These are phyloP conservation scores for Sugiyamaella chiloensis DNA, from an alignment of 805 yeast genomes.

Conservation along the genomic window DNA sequence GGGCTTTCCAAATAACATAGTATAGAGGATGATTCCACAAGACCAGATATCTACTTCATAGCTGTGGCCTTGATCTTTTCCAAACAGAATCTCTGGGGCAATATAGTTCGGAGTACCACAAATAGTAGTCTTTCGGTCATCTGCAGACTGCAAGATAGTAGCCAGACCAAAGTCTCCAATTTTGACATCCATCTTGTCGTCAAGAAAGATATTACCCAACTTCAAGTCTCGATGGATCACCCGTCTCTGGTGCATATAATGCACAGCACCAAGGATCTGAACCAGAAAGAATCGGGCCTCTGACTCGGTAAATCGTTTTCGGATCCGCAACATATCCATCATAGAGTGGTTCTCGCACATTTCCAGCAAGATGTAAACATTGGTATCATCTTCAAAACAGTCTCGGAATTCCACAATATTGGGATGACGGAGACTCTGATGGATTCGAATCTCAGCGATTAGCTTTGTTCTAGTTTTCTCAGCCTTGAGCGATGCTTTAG, in stretches of 20 bases:
- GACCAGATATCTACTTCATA: slow-evolving; percentile 98
- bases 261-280: slow-evolving; percentile 91
- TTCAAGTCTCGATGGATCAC: slow-evolving; percentile 96
- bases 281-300: slow-evolving; percentile 88
- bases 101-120: slow-evolving; percentile 99
- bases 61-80: slow-evolving; percentile 80
- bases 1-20: slow-evolving; percentile 89
- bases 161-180: slow-evolving; percentile 98
- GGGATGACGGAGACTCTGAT: slow-evolving; percentile 81
- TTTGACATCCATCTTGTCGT: slow-evolving; percentile 88
- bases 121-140: slow-evolving; percentile 82
- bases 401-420: slow-evolving; percentile 91
- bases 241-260: slow-evolving; percentile 85
- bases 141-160: slow-evolving; percentile 72
- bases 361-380: slow-evolving; percentile 89
- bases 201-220: slow-evolving; percentile 93
- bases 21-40: slow-evolving; percentile 92
- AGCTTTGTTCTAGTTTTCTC: slow-evolving; percentile 79
- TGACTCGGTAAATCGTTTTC: slow-evolving; percentile 84
- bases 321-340: slow-evolving; percentile 83
- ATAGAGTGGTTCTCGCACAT: slow-evolving; percentile 93
- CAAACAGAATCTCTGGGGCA: slow-evolving; percentile 95
- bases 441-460: slow-evolving; percentile 91
- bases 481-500: slow-evolving; percentile 87
- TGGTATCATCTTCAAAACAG: slow-evolving; percentile 94